phyloP scores from a whole-genome alignment of 2,329 filamentous ascomycete genomes.

The Endothia cerciana region DNA sequence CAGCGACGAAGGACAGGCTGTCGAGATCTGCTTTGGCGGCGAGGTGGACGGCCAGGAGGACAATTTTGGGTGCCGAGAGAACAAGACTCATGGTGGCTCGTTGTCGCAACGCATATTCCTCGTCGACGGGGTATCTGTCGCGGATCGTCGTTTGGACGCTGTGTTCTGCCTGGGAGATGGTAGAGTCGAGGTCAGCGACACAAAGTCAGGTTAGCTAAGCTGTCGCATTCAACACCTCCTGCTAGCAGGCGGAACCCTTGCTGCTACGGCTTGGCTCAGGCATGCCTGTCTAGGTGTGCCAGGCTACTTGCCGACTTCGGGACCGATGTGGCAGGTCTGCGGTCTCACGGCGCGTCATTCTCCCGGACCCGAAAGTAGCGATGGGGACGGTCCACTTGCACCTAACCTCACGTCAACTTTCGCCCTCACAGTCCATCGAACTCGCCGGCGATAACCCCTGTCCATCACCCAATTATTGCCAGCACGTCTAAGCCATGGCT shows the following conservation, averaged over 20 bases:
- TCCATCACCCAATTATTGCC: slow-evolving; percentile 12
- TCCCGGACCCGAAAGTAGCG: slow-evolving; percentile 9
- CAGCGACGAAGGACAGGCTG: slow-evolving; percentile 63
- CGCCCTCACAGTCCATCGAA: slow-evolving; percentile 20
- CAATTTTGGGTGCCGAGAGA: slow-evolving; percentile 68
- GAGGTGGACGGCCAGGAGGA: slow-evolving; percentile 74
- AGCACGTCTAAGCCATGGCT: slow-evolving; percentile 28
- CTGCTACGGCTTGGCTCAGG: not conserved
- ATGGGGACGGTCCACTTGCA: not conserved
- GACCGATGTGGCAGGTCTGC: not conserved
- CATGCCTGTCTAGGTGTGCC: not conserved
- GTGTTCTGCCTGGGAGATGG: not conserved
- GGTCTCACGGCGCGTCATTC: slow-evolving; percentile 8
- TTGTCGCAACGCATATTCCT: slow-evolving; percentile 30
- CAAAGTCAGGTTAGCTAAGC: slow-evolving; percentile 18
- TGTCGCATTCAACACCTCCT: not conserved
- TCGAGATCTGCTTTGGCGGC: slow-evolving; percentile 68
- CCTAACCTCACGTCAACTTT: slow-evolving; percentile 25
- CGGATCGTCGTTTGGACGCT: not conserved
- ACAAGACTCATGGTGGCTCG: slow-evolving; percentile 43
- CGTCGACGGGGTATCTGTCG: not conserved
- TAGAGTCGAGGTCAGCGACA: slow-evolving; percentile 15
- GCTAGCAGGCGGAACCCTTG: not conserved
- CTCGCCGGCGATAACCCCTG: slow-evolving; percentile 15
- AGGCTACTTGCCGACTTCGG: slow-evolving; percentile 5